phyloP scores from a whole-genome alignment of 805 yeast species.

The Gaillardinia entomophila region DNA sequence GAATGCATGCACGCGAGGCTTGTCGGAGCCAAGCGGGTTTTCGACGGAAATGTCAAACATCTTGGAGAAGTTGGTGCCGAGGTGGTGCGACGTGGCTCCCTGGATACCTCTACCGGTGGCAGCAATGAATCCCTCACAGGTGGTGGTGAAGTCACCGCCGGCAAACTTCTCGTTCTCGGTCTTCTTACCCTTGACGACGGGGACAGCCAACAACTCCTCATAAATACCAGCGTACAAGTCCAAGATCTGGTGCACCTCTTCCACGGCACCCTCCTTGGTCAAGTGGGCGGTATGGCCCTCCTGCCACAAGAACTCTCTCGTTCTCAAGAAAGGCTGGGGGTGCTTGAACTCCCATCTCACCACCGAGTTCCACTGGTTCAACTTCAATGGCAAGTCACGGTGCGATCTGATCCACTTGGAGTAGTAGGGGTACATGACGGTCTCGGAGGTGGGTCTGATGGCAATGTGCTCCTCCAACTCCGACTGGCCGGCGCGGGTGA shows the following conservation, averaged over 20 bases:
- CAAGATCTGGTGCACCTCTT: constrained; percentile 81
- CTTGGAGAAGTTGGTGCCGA: constrained; percentile 97
- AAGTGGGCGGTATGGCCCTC: constrained; percentile 99
- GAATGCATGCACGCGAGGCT: constrained; percentile 82
- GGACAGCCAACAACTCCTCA: constrained; percentile 92
- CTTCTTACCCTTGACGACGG: constrained; percentile 90
- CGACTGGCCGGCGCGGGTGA: constrained; percentile 88
- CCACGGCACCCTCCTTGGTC: constrained; percentile 71
- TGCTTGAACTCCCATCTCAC: constrained; percentile 99
- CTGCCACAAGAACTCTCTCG: constrained; percentile 99
- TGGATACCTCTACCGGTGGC: constrained; percentile 99
- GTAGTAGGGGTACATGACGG: constrained; percentile 99
- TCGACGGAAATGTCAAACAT: constrained; percentile 96
- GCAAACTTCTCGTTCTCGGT: constrained; percentile 98
- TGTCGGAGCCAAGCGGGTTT: constrained; percentile 86
- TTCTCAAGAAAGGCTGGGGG: constrained; percentile 98
- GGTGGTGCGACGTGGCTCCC: constrained; percentile 97
- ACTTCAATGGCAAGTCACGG: constrained; percentile 92
- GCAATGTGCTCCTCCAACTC: constrained; percentile 98
- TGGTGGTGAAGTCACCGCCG: constrained; percentile 93
- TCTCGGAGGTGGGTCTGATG: constrained; percentile 98
- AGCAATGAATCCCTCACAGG: constrained; percentile 94
- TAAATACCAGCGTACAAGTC: constrained; percentile 82
- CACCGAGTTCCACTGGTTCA: constrained; percentile 99
- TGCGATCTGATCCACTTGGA: constrained; percentile 98